Base-by-base conservation (phyloP, 2,329 filamentous ascomycete species). In the Aspergillus japonicus region DNA sequence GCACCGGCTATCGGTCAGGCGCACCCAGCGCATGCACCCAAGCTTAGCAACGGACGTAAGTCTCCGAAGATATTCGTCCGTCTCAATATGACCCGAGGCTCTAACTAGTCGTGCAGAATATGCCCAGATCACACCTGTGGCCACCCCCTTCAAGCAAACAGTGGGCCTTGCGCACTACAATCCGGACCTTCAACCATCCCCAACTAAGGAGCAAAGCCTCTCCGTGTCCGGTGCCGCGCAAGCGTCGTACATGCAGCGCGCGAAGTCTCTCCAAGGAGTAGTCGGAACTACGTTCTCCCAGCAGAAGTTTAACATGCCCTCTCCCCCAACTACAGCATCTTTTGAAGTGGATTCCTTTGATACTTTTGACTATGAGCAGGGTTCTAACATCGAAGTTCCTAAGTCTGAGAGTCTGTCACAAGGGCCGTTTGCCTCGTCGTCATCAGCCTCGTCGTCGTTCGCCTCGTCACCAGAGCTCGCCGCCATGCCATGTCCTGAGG, bases 101-200 rank as follows among this genome's bases (percentile, higher is more conserved):
- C 68, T 73, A 54, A 78, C 64, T 21, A 21, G 14, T 24, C 33
- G 29, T 55, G 47, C 60, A 87, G 87, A 79, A 65, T 88, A 86
- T 67, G 85, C 85, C 64, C 88, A 88, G 59, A 83, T 87, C 50
- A 91, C 89, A 29, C 88, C 89, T 56, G 84, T 83, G 68, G 85
- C 86, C 55, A 89, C 87, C 21, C 87, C 88, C 14, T 74, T 78
- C 68, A 77, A 75, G 67, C 70, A 72, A 65, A 71, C 74, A 55
- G 71, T 72, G 62, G 73, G 75, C 60, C 66, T 73, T 61, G 67
- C 71, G 58, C 73, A 73, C 49, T 75, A 77, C 56, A 72, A 72
- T 62, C 72, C 72, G 63, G 77, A 76, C 58, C 64, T 72, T 39
- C 73, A 77, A 51, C 66, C 72, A 24, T 78, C 77, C 23, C 77